These are phyloP conservation scores for Grosmannia serpens DNA, from an alignment of 2,329 filamentous ascomycete species.

Conservation along the genomic window DNA sequence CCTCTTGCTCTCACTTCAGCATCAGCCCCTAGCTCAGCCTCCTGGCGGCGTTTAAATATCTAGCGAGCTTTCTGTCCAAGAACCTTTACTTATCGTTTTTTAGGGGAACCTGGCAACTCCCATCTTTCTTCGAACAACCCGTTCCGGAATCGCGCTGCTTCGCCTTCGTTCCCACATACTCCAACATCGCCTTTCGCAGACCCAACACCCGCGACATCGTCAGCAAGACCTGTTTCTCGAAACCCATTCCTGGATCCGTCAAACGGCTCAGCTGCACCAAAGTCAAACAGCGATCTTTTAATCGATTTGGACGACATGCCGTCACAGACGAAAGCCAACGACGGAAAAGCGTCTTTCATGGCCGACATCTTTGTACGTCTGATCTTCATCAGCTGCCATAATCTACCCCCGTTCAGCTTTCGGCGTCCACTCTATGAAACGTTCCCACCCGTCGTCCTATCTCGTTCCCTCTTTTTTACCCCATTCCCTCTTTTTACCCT, in stretches of 20 bases:
- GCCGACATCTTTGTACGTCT: slow-evolving; percentile 68
- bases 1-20: background rate
- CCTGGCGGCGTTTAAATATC: background rate
- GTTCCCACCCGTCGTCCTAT: background rate
- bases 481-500: background rate
- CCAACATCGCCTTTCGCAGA: slow-evolving; percentile 50
- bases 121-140: slow-evolving; percentile 75
- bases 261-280: slow-evolving; percentile 19
- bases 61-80: background rate
- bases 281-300: slow-evolving; percentile 15
- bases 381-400: background rate
- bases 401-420: slow-evolving; percentile 3
- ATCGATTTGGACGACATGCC: slow-evolving; percentile 39
- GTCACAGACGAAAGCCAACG: slow-evolving; percentile 30
- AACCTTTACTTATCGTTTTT: background rate
- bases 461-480: background rate
- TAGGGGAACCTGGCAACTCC: slow-evolving; percentile 32
- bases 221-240: slow-evolving; percentile 50
- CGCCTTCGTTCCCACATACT: slow-evolving; percentile 35
- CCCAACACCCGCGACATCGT: slow-evolving; percentile 22
- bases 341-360: slow-evolving; percentile 43
- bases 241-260: slow-evolving; percentile 63
- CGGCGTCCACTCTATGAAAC: background rate
- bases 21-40: background rate
- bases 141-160: slow-evolving; percentile 61